Evolutionary conservation across 2,329 filamentous ascomycete species (phyloP), one percentile per base, ranked within the genome.

Genomic region (Dothistroma septosporum): DNA sequence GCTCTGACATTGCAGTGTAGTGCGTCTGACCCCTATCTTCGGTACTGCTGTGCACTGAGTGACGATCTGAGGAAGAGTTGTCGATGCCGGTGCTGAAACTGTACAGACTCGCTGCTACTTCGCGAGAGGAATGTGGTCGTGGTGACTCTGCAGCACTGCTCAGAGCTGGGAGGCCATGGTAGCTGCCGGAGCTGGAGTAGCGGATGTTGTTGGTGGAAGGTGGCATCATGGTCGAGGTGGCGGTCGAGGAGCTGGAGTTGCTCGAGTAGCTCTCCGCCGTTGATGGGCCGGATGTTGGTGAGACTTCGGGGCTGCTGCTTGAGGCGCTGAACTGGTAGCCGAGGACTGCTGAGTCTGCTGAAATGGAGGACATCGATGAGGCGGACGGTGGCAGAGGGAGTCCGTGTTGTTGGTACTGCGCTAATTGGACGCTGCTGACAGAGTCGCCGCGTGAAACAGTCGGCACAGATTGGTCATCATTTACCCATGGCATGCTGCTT

Each of bases 401-500:
- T 14, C 55, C 59, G 4, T 57, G 44, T 16, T 10, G 44, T n/a
- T 19, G 55, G 19, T 57, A 37, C 37, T 59, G 60, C 8, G 47
- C 37, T 7, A 46, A 53, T 2, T 57, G 1, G 21, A 60, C 14
- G 33, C 58, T 47, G 53, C 52, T 63, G 52, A 60, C 52, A 0
- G 65, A 64, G 14, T 49, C 64, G 48, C 22, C 55, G 19, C 63
- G 65, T 22, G 66, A 55, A 16, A 33, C 47, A 11, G 59, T n/a
- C 19, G 63, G 58, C n/a, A 19, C 19, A 2, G 58, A 32, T 8
- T 35, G 44, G 19, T 28, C 65, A 9, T 66, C 67, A 10, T 52
- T 56, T 21, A 67, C 66, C 70, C 70, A 73, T 10, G 68, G 66
- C 70, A 73, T 69, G 24, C 70, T 68, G 22, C 64, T 66, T 24